These are phyloP conservation scores for Turnera subulata DNA, from an alignment of 345 rosid genomes.

Conservation along the genomic window DNA sequence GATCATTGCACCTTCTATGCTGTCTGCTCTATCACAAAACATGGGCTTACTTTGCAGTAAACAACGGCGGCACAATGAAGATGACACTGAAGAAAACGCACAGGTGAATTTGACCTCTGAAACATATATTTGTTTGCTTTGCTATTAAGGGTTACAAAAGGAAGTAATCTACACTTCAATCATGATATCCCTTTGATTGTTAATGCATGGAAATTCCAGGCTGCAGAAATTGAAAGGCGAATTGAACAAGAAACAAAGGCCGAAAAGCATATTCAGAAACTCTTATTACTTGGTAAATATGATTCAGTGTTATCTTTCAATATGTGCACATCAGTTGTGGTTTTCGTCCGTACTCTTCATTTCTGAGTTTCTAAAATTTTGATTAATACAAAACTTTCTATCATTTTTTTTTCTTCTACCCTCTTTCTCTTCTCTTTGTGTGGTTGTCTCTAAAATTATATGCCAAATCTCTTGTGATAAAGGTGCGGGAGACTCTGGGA, in stretches of 20 bases:
- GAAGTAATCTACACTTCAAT: too few relatives aligned
- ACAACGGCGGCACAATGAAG: constrained; percentile 49
- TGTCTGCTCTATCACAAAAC: constrained; percentile 34
- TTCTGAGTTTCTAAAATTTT: not conserved
- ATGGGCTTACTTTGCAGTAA: constrained; percentile 90
- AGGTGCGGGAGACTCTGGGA: constrained; percentile 99
- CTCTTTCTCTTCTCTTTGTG: not conserved
- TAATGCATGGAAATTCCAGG: constrained; percentile 38
- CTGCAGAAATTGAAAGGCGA: constrained; percentile 89
- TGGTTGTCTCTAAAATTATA: constrained; percentile 1
- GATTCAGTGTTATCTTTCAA: constrained; percentile 1
- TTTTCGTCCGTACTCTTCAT: not conserved
- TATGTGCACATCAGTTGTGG: not conserved
- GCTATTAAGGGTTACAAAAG: not conserved
- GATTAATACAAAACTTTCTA: too few relatives aligned
- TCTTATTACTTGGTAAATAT: constrained; percentile 77
- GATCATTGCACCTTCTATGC: constrained; percentile 44
- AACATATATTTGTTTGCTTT: constrained; percentile 2
- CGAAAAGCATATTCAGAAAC: constrained; percentile 89
- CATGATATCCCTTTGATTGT: constrained; percentile 8
- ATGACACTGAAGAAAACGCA: constrained; percentile 72
- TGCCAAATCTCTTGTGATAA: constrained; percentile 18
- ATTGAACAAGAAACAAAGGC: constrained; percentile 94
- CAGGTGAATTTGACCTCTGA: constrained; percentile 46
- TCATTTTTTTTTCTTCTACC: too few relatives aligned